phyloP scores from a whole-genome alignment of 2,329 filamentous ascomycete species.

The Fusarium anguioides region DNA sequence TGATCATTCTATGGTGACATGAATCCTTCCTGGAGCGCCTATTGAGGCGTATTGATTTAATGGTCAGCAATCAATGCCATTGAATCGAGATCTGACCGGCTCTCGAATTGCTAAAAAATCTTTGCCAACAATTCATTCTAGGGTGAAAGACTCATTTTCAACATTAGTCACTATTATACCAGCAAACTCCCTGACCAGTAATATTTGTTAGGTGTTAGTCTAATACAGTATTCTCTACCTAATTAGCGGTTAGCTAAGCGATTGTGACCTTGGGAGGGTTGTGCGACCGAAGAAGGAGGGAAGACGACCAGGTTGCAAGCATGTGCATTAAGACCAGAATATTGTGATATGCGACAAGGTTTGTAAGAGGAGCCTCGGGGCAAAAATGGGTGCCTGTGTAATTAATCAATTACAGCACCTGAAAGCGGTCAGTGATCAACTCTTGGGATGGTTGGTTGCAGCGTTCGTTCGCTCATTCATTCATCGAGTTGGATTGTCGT shows the following conservation, averaged over 20 bases:
- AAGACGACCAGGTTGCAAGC: not conserved
- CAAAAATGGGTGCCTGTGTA: not conserved
- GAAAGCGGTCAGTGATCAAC: slow-evolving; percentile 22
- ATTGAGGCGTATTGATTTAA: not conserved
- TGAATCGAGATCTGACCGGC: not conserved
- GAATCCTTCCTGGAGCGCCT: not conserved
- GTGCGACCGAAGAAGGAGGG: not conserved
- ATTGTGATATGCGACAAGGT: slow-evolving; percentile 19
- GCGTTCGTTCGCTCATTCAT: not conserved
- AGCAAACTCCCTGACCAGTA: not conserved
- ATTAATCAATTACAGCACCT: not conserved
- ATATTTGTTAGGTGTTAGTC: not conserved
- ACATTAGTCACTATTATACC: not conserved
- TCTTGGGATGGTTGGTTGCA: not conserved
- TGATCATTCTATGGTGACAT: not conserved
- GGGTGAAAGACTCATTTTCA: not conserved
- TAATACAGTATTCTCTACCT: not conserved
- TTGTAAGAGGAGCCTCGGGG: not conserved
- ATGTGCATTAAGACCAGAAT: slow-evolving; percentile 19
- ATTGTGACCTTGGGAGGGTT: slow-evolving; percentile 3
- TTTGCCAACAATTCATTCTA: not conserved
- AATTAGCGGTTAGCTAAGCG: slow-evolving; percentile 8
- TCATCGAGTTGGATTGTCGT: not conserved
- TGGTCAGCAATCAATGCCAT: too few relatives aligned
- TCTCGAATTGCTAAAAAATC: not conserved